A percentile compares a stretch with the other conserved stretches of the same genome.
Evolutionary conservation across 352 stramenopile genomes (phyloP).

Genomic region (Globisporangium polare): DNA sequence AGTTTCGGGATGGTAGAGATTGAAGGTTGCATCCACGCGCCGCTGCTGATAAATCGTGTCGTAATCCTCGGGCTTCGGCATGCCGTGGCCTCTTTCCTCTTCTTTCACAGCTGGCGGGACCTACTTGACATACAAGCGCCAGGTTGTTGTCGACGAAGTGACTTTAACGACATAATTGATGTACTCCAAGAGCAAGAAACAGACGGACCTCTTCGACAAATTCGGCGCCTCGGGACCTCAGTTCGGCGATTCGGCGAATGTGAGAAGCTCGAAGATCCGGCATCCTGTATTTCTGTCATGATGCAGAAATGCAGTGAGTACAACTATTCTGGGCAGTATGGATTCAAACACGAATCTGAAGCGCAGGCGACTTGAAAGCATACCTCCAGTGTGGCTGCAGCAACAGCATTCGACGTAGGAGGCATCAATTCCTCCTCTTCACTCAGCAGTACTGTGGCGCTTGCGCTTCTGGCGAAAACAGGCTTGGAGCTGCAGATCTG

Average conservation of each 20-base stretch:
- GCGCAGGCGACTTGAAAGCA: not conserved
- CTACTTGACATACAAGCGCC: not conserved
- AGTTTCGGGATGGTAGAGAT: constrained; percentile 56
- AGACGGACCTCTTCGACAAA: constrained; percentile 23
- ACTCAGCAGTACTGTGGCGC: constrained; percentile 13
- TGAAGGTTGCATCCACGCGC: constrained; percentile 48
- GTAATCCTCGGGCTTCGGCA: constrained; percentile 17
- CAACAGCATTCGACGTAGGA: not conserved
- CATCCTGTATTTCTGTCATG: constrained; percentile 46
- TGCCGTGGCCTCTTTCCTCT: not conserved
- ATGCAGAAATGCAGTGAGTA: not conserved
- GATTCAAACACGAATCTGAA: not conserved
- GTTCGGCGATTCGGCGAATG: constrained; percentile 60
- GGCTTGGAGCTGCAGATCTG: not conserved
- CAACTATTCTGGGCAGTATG: not conserved
- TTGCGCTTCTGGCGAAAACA: constrained; percentile 21
- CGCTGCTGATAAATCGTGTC: constrained; percentile 21
- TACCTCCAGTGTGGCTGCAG: constrained; percentile 23
- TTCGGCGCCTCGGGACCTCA: constrained; percentile 35
- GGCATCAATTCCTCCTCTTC: not conserved
- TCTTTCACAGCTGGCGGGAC: constrained; percentile 4
- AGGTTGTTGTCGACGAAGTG: not conserved
- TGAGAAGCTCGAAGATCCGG: constrained; percentile 60
- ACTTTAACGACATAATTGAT: not conserved
- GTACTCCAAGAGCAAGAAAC: not conserved